A percentile compares a stretch with the other conserved stretches of the same genome.
These are phyloP conservation scores for Juncus inflexus DNA, from an alignment of 176 grass and related monocot genomes.

Conservation along the genomic window DNA sequence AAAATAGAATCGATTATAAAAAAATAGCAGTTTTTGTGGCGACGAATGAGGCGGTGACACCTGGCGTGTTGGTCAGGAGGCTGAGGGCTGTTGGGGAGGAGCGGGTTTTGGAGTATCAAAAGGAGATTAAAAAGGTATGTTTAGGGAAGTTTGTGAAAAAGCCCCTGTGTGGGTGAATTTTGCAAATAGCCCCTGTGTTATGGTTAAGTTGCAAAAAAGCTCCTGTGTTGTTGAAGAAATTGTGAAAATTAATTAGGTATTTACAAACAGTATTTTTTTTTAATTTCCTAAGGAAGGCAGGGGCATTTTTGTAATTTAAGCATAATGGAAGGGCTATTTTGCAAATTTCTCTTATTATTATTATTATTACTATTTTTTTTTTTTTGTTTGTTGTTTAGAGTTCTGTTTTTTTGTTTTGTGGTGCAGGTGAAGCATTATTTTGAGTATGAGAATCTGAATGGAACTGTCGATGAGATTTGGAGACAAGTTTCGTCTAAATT, in stretches of 20 bases:
- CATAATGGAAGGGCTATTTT: no score
- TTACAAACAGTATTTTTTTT: no score
- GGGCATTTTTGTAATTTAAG: no score
- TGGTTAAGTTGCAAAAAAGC: no score
- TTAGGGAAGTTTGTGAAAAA: not conserved
- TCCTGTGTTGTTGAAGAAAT: no score
- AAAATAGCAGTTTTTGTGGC: conserved; percentile 81
- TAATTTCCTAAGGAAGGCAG: no score
- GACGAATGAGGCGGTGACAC: conserved; percentile 56
- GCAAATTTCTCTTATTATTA: no score
- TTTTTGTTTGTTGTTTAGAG: conserved; percentile 17
- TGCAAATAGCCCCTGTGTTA: no score
- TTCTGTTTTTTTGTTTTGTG: not conserved
- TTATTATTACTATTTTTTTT: not conserved
- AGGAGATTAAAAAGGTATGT: conserved; percentile 80
- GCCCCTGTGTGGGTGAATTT: not conserved
- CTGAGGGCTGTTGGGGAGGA: conserved; percentile 52
- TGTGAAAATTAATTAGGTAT: no score
- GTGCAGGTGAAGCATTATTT: conserved; percentile 82
- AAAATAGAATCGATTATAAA: conserved; percentile 79
- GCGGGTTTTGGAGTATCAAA: conserved; percentile 68
- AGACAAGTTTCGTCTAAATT: conserved; percentile 78
- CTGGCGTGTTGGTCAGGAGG: conserved; percentile 56
- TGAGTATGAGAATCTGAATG: conserved; percentile 74
- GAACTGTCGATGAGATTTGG: conserved; percentile 89